Base-by-base conservation (phyloP, 345 rosid genomes). In the Zanthoxylum bungeanum region DNA sequence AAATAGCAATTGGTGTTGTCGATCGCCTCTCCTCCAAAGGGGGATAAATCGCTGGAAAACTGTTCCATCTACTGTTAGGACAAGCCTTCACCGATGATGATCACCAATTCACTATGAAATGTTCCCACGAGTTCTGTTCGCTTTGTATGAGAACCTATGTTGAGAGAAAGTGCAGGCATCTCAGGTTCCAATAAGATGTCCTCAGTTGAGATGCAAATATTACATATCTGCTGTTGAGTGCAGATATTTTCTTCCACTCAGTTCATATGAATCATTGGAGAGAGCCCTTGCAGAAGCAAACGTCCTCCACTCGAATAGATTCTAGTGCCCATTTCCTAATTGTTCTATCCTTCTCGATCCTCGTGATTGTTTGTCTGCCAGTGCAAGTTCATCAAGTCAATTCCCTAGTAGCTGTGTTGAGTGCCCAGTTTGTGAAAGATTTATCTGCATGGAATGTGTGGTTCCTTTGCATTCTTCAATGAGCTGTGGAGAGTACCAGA, bases 391-490 rank as follows among this genome's bases (percentile, higher is more conserved):
- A 55, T 95, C 98, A 42, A 91, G 88, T 75, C 86, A 83, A 60
- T 85, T 87, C 9, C 94, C 85, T 70, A 88, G 71, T 71, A 86
- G 76, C 73, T 89, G 87, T 64, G 77, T 89, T 65, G 93, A 92
- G 78, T 95, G 99, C 80, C 97, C 93, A 0, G 90, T 83, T 71
- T 95, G 99, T 81, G 87, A 84, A 81, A 89, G 96, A 82, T 88
- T 81, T 80, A 85, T 95, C 67, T 95, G 99, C 73, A 78, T 85
- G 68, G 94, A 89, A 55, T 95, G 99, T 78, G 85, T 82, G 70
- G 99, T 88, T 78, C 99, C 98, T 56, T 95, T 96, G 99, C 99
- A 92, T 83, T 83, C 90, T 63, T 89, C 87, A 22, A 59, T 88
- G 83, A 88, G 88, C 76, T 95, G 99, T 77, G 94, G 88, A 63